Evolutionary conservation across 805 yeast species (phyloP).

Genomic region (Candida tibetensis): DNA sequence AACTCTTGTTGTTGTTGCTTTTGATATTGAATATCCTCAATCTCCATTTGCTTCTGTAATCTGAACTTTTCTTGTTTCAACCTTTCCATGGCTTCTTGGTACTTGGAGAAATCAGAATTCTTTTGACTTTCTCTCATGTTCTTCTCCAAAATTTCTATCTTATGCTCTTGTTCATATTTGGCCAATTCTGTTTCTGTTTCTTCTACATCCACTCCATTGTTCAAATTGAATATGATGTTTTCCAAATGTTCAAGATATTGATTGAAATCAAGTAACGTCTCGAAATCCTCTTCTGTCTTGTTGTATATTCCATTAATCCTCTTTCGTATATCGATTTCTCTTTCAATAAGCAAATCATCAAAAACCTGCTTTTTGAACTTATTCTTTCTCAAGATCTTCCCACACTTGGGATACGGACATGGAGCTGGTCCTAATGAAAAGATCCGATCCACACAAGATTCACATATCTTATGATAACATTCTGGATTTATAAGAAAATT

Average conservation of each 20-base stretch:
- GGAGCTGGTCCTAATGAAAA: slow-evolving; percentile 94
- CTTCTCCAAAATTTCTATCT: slow-evolving; percentile 71
- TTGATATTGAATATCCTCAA: slow-evolving; percentile 39
- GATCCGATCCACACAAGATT: slow-evolving; percentile 92
- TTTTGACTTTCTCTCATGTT: slow-evolving; percentile 61
- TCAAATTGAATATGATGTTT: slow-evolving; percentile 71
- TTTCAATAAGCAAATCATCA: slow-evolving; percentile 85
- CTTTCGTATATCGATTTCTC: slow-evolving; percentile 87
- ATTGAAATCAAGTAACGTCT: slow-evolving; percentile 58
- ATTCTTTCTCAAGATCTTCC: slow-evolving; percentile 79
- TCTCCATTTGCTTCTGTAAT: slow-evolving; percentile 59
- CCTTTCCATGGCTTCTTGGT: slow-evolving; percentile 52
- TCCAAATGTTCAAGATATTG: slow-evolving; percentile 82
- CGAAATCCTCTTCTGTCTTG: slow-evolving; percentile 74
- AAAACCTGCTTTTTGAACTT: slow-evolving; percentile 89
- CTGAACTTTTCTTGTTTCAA: slow-evolving; percentile 65
- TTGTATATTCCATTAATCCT: slow-evolving; percentile 76
- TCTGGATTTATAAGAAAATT: slow-evolving; percentile 91
- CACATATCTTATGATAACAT: slow-evolving; percentile 97
- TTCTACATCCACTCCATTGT: slow-evolving; percentile 66
- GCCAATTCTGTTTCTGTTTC: slow-evolving; percentile 63
- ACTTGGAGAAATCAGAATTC: slow-evolving; percentile 63
- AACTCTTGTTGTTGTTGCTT: slow-evolving; percentile 41
- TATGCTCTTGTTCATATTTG: slow-evolving; percentile 71
- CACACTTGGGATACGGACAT: slow-evolving; percentile 93